These are phyloP conservation scores for Gnaphalium uliginosum DNA, from an alignment of 129 eudicot genomes.

Conservation along the genomic window DNA sequence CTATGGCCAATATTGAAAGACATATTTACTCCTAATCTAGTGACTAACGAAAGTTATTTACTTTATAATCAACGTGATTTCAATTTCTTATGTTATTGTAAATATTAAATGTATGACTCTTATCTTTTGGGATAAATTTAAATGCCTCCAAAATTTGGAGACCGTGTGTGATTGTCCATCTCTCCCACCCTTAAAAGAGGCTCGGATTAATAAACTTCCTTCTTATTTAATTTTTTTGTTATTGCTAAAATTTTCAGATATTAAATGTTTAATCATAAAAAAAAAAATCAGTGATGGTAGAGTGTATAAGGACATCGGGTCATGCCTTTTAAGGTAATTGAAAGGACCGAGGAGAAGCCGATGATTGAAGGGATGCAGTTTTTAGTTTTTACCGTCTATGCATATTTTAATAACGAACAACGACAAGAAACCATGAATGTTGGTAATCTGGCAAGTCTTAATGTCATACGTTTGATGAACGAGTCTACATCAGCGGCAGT, in stretches of 20 bases:
- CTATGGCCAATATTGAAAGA: too few species aligned
- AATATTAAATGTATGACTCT: too few species aligned
- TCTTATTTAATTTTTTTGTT: not conserved
- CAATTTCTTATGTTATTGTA: too few species aligned
- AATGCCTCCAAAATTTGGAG: too few species aligned
- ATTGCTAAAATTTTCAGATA: constrained; percentile 8
- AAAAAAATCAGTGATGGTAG: not conserved
- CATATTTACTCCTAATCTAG: too few species aligned
- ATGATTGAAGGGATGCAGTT: constrained; percentile 17
- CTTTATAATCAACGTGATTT: too few species aligned
- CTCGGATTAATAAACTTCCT: too few species aligned
- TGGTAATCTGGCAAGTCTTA: not conserved
- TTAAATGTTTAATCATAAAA: constrained; percentile 25
- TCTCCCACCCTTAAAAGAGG: too few species aligned
- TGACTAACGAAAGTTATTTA: too few species aligned
- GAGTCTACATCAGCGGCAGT: constrained; percentile 33
- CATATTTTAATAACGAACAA: constrained; percentile 20
- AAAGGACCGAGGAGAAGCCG: not conserved
- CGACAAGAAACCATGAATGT: constrained; percentile 20
- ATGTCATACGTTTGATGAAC: constrained; percentile 15
- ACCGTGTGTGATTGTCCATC: too few species aligned
- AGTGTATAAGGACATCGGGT: constrained; percentile 13
- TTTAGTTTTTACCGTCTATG: constrained; percentile 23
- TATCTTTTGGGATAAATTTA: too few species aligned
- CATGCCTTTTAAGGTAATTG: constrained; percentile 14